Evolutionary conservation across 2,329 filamentous ascomycete genomes (phyloP).

Genomic region (Neonectria ditissima): DNA sequence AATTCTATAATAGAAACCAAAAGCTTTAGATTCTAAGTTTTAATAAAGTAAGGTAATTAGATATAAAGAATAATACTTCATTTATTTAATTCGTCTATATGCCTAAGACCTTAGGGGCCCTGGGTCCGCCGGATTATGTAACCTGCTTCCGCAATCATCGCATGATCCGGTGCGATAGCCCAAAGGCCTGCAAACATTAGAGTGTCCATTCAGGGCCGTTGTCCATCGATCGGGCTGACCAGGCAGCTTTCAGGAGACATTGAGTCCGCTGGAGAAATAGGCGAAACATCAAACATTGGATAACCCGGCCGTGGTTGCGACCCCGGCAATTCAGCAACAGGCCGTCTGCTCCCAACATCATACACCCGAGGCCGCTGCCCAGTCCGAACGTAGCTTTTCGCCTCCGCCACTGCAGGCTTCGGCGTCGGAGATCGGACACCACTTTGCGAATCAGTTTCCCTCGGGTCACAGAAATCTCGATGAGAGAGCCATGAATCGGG

Average conservation of each 20-base stretch:
- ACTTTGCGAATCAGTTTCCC: slow-evolving; percentile 34
- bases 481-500: slow-evolving; percentile 32
- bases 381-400: slow-evolving; percentile 37
- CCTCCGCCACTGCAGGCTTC: slow-evolving; percentile 42
- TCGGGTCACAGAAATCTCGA: slow-evolving; percentile 31
- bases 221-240: slow-evolving; percentile 22
- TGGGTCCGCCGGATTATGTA: too few relatives aligned
- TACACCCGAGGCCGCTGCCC: slow-evolving; percentile 41
- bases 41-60: too few relatives aligned
- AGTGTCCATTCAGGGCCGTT: not conserved
- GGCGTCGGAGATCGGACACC: slow-evolving; percentile 38
- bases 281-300: slow-evolving; percentile 5
- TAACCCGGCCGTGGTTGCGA: slow-evolving; percentile 5
- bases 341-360: slow-evolving; percentile 27
- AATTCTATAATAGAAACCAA: too few relatives aligned
- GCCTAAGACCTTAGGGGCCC: too few relatives aligned
- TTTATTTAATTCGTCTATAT: too few relatives aligned
- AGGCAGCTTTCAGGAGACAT: slow-evolving; percentile 2
- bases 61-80: too few relatives aligned
- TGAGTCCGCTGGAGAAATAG: slow-evolving; percentile 12
- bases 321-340: slow-evolving; percentile 21
- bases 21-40: too few relatives aligned
- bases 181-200: too few relatives aligned
- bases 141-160: too few relatives aligned
- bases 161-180: too few relatives aligned